Evolutionary conservation across 257 asterid genomes (phyloP), one percentile per base, ranked within the genome.

Genomic region (Rehmannia glutinosa): DNA sequence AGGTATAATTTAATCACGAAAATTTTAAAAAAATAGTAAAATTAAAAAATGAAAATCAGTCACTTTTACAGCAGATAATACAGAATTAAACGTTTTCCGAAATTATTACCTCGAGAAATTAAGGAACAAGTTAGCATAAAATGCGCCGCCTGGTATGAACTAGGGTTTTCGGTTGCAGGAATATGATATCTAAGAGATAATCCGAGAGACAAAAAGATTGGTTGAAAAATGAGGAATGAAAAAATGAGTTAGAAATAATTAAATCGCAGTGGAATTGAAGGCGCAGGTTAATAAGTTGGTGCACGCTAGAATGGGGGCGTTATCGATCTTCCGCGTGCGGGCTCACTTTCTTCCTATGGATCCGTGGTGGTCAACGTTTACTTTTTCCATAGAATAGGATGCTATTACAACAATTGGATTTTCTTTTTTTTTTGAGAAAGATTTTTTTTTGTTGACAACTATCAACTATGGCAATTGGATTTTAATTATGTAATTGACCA

Each of bases 111-210:
- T 69, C 64, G 24, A 17, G 20, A 64, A 38, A 42, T 21, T 2
- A 19, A 57, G 8, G 20, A 33, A 15, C 28, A 55, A 28, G 28
- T 16, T 15, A 59, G 61, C 38, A 65, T 1, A 10, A 46, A 41
- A 42, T 36, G 64, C 58, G 73, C 74, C 69, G 69, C 63, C 35
- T 15, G 54, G 16, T 28, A 28, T 55, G 62, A 32, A 27, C 32
- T 77, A 70, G 79, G 77, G 77, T 69, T 78, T 56, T n/a, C 47
- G 54, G 76, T 36, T 46, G 74, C 68, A 78, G 52, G 55, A 53
- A 27, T n/a, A n/a, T n/a, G 60, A 68, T 24, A 68, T 33, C 27
- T 17, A 7, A 51, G 46, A 57, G 46, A 3, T 21, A 4, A 2
- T 6, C 43, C 17, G 17, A 55, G 59, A 63, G 39, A 24, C 10